Percentiles rank a stretch among this genome's conserved stretches.
These are phyloP conservation scores for Phaffomyces antillensis DNA, from an alignment of 805 yeast genomes.

Conservation along the genomic window DNA sequence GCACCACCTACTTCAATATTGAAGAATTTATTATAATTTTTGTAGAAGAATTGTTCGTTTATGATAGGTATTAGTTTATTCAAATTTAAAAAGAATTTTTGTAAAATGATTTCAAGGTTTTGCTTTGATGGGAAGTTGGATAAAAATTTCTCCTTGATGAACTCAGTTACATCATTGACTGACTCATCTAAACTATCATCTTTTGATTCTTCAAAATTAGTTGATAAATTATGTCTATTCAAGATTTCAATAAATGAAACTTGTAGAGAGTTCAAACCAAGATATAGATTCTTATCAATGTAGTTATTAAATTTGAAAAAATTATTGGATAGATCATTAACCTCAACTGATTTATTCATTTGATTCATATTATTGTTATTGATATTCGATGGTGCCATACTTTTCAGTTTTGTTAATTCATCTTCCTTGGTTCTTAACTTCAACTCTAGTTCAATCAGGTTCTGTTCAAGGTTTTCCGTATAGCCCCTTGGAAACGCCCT, in stretches of 20 bases:
- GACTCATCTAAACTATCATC: constrained; percentile 21
- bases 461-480: constrained; percentile 65
- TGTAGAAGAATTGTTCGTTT: constrained; percentile 20
- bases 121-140: constrained; percentile 23
- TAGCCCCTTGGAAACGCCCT: constrained; percentile 78
- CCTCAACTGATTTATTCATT: too few relatives aligned
- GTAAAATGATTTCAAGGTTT: constrained; percentile 20
- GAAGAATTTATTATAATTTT: constrained; percentile 14
- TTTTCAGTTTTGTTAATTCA: constrained; percentile 36
- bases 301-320: constrained; percentile 22
- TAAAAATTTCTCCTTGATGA: constrained; percentile 14
- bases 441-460: constrained; percentile 48
- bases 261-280: constrained; percentile 22
- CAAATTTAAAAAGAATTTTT: constrained; percentile 20
- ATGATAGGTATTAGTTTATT: constrained; percentile 21
- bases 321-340: constrained; percentile 10
- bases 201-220: constrained; percentile 24
- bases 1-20: constrained; percentile 3
- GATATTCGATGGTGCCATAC: too few relatives aligned
- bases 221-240: constrained; percentile 10
- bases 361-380: too few relatives aligned
- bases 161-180: constrained; percentile 5
- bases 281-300: constrained; percentile 16
- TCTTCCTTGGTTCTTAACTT: constrained; percentile 20
- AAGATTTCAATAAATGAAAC: constrained; percentile 15